Evolutionary conservation across 768 basidiomycete species (phyloP).

Genomic region (Podaxis sp.): DNA sequence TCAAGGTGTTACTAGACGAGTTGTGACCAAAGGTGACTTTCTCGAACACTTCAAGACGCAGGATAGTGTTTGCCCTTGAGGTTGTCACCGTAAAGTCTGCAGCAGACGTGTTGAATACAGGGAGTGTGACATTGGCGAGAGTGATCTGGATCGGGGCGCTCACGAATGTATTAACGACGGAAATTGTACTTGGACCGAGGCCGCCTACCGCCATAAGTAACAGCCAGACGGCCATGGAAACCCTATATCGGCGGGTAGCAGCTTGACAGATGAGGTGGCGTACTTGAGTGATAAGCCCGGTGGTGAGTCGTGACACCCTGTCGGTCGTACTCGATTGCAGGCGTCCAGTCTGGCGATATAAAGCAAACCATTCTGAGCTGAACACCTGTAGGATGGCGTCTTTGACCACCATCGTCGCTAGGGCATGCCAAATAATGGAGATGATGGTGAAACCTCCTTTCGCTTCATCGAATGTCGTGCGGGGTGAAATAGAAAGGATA

Average conservation of each 20-base stretch:
- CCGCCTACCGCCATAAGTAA: background rate
- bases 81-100: background rate
- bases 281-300: background rate
- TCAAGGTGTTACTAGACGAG: background rate
- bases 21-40: background rate
- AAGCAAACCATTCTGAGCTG: background rate
- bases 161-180: background rate
- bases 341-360: background rate
- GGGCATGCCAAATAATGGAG: background rate
- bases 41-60: background rate
- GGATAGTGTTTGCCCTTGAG: background rate
- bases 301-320: background rate
- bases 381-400: background rate
- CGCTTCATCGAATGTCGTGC: background rate
- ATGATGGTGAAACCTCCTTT: conserved; percentile 8
- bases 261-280: background rate
- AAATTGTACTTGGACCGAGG: background rate
- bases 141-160: background rate
- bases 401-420: background rate
- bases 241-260: background rate
- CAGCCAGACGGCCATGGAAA: background rate
- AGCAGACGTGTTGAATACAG: background rate
- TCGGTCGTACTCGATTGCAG: background rate
- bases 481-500: background rate
- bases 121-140: background rate